Conservation (phyloP, 2,329 filamentous ascomycete species). For the Elsinoe fawcettii region DNA sequence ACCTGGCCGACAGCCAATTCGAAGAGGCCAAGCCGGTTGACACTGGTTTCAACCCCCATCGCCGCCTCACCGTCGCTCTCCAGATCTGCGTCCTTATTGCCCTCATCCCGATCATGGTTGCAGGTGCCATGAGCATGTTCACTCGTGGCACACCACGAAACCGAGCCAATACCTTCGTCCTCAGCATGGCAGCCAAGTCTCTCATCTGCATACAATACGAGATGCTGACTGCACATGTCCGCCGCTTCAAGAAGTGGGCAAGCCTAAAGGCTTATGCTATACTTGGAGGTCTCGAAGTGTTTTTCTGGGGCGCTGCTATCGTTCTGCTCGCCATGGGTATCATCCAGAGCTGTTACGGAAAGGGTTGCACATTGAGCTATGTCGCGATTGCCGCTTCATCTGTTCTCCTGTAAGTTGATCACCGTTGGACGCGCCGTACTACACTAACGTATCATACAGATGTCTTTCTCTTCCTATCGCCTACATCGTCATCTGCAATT, state of each 20-base stretch:
- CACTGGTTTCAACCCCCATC: neutral
- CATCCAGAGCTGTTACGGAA: neutral
- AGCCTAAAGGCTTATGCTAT: slow-evolving; percentile 37
- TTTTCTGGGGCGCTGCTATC: slow-evolving; percentile 37
- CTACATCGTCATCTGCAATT: neutral
- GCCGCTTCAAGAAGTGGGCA: slow-evolving; percentile 30
- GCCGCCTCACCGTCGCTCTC: neutral
- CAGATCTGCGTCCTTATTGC: neutral
- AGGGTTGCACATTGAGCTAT: neutral
- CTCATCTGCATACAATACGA: slow-evolving; percentile 37
- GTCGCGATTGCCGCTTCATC: neutral
- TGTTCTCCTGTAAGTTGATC: neutral
- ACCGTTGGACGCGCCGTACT: too few species aligned
- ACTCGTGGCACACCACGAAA: neutral
- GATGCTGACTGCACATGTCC: slow-evolving; percentile 32
- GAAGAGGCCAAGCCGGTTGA: neutral
- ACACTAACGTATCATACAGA: neutral
- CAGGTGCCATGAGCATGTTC: neutral
- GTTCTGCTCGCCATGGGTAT: slow-evolving; percentile 21
- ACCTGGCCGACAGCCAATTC: neutral
- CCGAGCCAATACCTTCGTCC: neutral
- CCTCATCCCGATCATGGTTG: slow-evolving; percentile 1
- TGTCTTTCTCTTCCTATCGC: neutral
- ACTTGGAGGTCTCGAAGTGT: slow-evolving; percentile 35
- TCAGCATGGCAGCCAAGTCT: slow-evolving; percentile 27